Evolutionary conservation across 176 grass and related monocot genomes (phyloP), one percentile per base, ranked within the genome.

Genomic region (Alloteropsis semialata): DNA sequence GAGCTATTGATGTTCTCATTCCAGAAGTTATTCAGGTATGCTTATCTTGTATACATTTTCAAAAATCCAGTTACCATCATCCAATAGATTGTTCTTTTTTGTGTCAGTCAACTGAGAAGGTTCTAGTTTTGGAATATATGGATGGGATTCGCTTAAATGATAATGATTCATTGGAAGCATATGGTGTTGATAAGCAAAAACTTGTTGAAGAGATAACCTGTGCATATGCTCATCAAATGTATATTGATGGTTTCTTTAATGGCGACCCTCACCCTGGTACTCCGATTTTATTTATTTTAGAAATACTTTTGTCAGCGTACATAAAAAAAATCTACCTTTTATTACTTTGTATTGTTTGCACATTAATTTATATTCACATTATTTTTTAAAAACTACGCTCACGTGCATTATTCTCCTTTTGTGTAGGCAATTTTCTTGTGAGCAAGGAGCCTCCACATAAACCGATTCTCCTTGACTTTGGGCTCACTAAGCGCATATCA

Each of bases 211-310:
- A 98, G 85, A 98, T 98, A 79, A 98, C 96, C 74, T 87, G 93
- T 62, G 91, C 96, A 71, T 98, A 98, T 74, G 96, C 93, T 80
- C 96, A 96, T 93, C 96, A 98, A 90, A 92, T 98, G 86, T 98
- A 96, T 21, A 81, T 96, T 69, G 96, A 98, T 77, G 96, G 96
- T 34, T 93, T 98, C 88, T 98, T 98, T 70, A 98, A 98, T 30
- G 96, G 96, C 14, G 96, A 98, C 75, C 96, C 96, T 79, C 96
- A 98, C 74, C 96, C 96, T 88, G 96, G 96, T 98, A 92, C 24
- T 71, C 19, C 41, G 57, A 69, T 51, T 72, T 21, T 77, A 30
- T n/a, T n/a, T 39, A 13, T 54, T 77, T 87, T 81, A 17, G 21
- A 49, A 79, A n/a, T 71, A 32, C 56, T 45, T 59, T 74, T n/a